Base-by-base conservation (phyloP, 371 early-diverging fungal species). In the Ordospora pajunii region DNA sequence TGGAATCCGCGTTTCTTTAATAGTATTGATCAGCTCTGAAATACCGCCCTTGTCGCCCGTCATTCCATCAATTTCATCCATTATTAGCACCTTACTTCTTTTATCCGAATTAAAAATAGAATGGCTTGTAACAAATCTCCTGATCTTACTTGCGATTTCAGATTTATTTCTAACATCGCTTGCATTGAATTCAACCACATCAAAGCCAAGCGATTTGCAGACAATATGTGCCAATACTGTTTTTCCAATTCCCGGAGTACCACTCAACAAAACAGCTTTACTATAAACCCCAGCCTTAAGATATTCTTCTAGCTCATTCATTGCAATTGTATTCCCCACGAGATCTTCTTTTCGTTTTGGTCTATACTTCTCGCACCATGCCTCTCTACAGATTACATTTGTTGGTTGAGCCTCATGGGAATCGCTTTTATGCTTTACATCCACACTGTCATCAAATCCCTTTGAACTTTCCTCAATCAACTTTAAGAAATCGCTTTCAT, bases 11-110 rank as follows among this genome's bases (percentile, higher is more conserved):
- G 93, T 89, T 50, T 89, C 90, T 84, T 92, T 92, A 78, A 99
- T 91, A 37, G 96, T 76, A 51, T 87, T 82, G 52, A 92, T 92
- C 45, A 99, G 86, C 84, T 97, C 95, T 0, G 89, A 88, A 7
- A 88, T 85, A 17, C 99, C 99, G 53, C 98, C 99, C 45, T 97
- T 89, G 84, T 99, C 99, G 44, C 89, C 90, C 3, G 93, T 90
- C 98, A 99, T 98, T 37, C 97, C 98, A 84, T 99, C 99, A 0
- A 97, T 93, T 83, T 99, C 99, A 86, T 99, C 99, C 98, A 99
- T 96, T 58, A 99, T 90, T 10, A 98, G 81, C 0, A 93, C 82
- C 23, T 84, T 67, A 32, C 32, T 5, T 23, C 82, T 82, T 0
- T 46, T 63, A 1, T 69, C 12, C 50, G 8, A 21, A 10, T 50